A percentile compares a stretch with the other conserved stretches of the same genome.
phyloP scores from a whole-genome alignment of 768 basidiomycete species.

The Coprinellus micaceus region DNA sequence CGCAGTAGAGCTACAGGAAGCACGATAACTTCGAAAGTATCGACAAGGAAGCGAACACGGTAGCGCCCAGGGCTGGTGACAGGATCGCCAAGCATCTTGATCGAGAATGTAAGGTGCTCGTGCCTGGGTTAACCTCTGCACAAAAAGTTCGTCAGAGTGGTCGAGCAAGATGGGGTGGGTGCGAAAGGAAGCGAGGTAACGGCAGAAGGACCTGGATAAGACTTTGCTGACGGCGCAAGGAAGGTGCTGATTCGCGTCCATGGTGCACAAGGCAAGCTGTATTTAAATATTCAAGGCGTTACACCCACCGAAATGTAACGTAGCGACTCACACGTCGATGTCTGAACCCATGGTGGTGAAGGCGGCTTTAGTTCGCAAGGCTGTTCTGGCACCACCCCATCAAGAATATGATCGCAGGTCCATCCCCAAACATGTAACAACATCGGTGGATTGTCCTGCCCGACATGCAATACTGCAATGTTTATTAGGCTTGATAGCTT shows the following conservation, averaged over 20 bases:
- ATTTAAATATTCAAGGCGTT: too few relatives aligned
- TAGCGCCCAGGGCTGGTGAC: slow-evolving; percentile 12
- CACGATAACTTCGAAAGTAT: slow-evolving; percentile 10
- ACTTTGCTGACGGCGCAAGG: neutral
- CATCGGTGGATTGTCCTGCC: slow-evolving; percentile 1
- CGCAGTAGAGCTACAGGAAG: slow-evolving; percentile 8
- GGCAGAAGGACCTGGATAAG: neutral
- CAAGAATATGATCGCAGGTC: neutral
- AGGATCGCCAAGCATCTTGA: neutral
- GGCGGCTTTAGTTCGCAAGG: neutral
- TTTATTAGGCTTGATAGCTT: neutral
- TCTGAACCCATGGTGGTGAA: too few relatives aligned
- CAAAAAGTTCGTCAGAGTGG: neutral
- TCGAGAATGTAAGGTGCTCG: neutral
- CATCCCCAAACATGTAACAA: slow-evolving; percentile 1
- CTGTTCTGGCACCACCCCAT: neutral
- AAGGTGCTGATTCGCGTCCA: neutral
- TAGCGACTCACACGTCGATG: neutral
- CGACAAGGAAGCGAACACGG: slow-evolving; percentile 11
- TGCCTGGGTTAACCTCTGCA: neutral
- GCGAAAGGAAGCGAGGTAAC: neutral
- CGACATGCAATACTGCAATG: neutral
- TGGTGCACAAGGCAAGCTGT: too few relatives aligned
- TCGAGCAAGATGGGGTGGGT: neutral
- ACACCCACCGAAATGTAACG: too few relatives aligned